A percentile compares a stretch with the other conserved stretches of the same genome.
Conservation (phyloP, 805 yeast species). For the Maudiozyma barnettii region DNA sequence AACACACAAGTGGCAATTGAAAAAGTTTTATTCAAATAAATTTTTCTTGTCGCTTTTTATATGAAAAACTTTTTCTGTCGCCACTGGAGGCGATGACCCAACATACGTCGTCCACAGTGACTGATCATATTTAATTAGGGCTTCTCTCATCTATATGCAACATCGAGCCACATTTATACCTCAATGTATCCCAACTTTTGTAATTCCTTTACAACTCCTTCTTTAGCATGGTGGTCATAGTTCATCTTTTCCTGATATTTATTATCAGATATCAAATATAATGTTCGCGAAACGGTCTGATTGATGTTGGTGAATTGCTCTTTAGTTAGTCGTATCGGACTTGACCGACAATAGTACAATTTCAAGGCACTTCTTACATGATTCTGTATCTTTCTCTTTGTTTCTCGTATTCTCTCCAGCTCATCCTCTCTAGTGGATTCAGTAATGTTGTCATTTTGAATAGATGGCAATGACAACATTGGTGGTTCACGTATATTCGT, state of each 20-base stretch:
- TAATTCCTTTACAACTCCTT: neutral
- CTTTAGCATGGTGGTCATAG: conserved; percentile 3
- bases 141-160: neutral
- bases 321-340: conserved; percentile 21
- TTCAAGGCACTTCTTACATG: conserved; percentile 45
- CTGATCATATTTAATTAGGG: neutral
- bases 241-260: conserved; percentile 1
- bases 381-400: conserved; percentile 49
- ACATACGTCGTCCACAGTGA: neutral
- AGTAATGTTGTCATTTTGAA: too few species aligned
- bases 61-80: neutral
- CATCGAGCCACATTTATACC: neutral
- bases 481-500: neutral
- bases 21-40: too few species aligned
- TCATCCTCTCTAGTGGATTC: neutral
- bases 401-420: conserved; percentile 22
- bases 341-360: conserved; percentile 33
- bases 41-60: neutral
- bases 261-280: conserved; percentile 35
- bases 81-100: neutral
- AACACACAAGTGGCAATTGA: too few species aligned
- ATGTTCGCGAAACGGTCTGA: conserved; percentile 47
- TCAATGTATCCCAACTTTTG: conserved; percentile 1
- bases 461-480: too few species aligned
- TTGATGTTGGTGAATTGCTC: conserved; percentile 51